A percentile compares a stretch with the other conserved stretches of the same genome.
These are phyloP conservation scores for Moringa oleifera DNA, from an alignment of 345 rosid genomes.

Conservation along the genomic window DNA sequence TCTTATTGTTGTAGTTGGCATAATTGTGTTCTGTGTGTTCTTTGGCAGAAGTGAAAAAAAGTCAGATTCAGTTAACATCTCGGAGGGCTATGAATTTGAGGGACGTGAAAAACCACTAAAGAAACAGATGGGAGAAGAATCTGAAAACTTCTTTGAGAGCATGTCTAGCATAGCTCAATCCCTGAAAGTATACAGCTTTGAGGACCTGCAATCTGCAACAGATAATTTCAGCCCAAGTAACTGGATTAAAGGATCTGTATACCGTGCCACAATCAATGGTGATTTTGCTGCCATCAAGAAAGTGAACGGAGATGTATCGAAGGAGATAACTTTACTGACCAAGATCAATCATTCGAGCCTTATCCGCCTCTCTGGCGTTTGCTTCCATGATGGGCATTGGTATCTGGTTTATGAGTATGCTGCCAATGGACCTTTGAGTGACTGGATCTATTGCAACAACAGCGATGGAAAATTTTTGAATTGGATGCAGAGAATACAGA, in stretches of 20 bases:
- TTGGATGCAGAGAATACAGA: slow-evolving; percentile 56
- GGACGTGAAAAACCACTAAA: slow-evolving; percentile 30
- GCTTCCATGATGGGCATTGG: slow-evolving; percentile 60
- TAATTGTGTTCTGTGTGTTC: slow-evolving; percentile 24
- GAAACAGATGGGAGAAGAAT: slow-evolving; percentile 35
- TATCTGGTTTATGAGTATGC: slow-evolving; percentile 74
- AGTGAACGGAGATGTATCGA: slow-evolving; percentile 56
- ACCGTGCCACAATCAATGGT: slow-evolving; percentile 54
- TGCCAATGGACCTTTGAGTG: slow-evolving; percentile 57
- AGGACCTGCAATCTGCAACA: slow-evolving; percentile 60
- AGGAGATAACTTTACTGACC: slow-evolving; percentile 55
- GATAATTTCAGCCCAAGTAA: slow-evolving; percentile 50
- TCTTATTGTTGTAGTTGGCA: slow-evolving; percentile 22
- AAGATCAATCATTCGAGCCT: slow-evolving; percentile 69
- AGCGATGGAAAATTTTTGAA: slow-evolving; percentile 31
- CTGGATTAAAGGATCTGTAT: slow-evolving; percentile 52
- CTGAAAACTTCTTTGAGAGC: slow-evolving; percentile 33
- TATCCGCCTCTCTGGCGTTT: slow-evolving; percentile 65
- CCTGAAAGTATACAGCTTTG: slow-evolving; percentile 48
- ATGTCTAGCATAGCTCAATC: slow-evolving; percentile 49
- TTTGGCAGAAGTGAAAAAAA: slow-evolving; percentile 21
- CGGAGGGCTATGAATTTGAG: slow-evolving; percentile 26
- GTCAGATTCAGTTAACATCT: slow-evolving; percentile 14
- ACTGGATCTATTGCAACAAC: slow-evolving; percentile 45
- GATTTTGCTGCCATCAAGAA: slow-evolving; percentile 76